Base-by-base conservation (phyloP, 805 yeast species). In the Barnettozyma pratensis region DNA sequence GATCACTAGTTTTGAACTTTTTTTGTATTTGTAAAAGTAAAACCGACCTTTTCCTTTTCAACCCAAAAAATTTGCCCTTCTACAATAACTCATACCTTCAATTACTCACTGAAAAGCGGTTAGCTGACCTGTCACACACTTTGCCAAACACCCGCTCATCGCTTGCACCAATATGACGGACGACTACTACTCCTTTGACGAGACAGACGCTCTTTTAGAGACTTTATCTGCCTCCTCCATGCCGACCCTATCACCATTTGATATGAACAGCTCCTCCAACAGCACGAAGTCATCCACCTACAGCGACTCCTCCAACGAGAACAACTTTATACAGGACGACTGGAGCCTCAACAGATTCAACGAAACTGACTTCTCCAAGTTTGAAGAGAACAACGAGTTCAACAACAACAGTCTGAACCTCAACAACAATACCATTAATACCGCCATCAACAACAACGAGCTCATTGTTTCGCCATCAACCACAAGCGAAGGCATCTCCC, bases 191-290 rank as follows among this genome's bases (percentile, higher is more conserved):
- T 54, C 65, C 29, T 61, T 60, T 45, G 62, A 57, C 32, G 64
- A 56, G 32, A 59, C 65, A 9, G 64, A 60, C 31, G 63, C 65
- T n/a, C 50, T 61, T 4, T 39, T 61, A 27, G 64, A 60, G 9
- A 56, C 64, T 0, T 47, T 61, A 10, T 56, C 62, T 6, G 45
- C 51, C 19, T 54, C 63, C 1, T 55, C 63, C 1, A 48, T 45
- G 3, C 60, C 55, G 5, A 53, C 61, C 3, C 19, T 60, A 3
- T 59, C 64, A 1, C 62, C 63, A 2, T 51, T 55, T 4, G 62
- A 59, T 6, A 27, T 54, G 27, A 55, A 50, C 3, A 48, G 47
- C 47, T 44, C 51, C 29, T 46, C 56, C 14, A 19, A 19, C 19
- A 54, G 56, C 27, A 47, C 57, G 10, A 58, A 57, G 38, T 49